These are phyloP conservation scores for Xylaria intraflava DNA, from an alignment of 495 filamentous ascomycete genomes.

Conservation along the genomic window DNA sequence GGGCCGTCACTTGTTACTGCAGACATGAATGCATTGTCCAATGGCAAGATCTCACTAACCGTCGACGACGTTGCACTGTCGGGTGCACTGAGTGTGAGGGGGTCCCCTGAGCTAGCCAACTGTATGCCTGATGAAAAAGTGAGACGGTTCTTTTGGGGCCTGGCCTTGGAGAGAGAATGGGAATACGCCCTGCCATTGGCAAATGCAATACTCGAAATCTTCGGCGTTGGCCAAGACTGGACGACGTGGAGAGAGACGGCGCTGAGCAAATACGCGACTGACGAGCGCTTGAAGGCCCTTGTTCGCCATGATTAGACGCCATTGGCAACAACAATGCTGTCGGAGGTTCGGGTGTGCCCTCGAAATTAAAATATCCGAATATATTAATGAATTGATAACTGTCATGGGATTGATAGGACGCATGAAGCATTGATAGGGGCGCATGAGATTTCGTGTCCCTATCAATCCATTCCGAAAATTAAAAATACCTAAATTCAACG, in stretches of 20 bases:
- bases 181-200: conserved; percentile 8
- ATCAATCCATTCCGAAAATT: too few relatives aligned
- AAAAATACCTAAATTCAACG: too few relatives aligned
- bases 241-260: conserved; percentile 6
- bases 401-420: too few relatives aligned
- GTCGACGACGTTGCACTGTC: conserved; percentile 8
- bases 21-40: conserved; percentile 25
- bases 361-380: too few relatives aligned
- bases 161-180: conserved; percentile 9
- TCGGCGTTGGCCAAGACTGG: conserved; percentile 6
- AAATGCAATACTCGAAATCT: conserved; percentile 5
- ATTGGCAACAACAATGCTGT: too few relatives aligned
- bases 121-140: conserved; percentile 7
- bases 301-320: too few relatives aligned
- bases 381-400: too few relatives aligned
- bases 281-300: too few relatives aligned
- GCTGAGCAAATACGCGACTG: neutral
- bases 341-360: too few relatives aligned
- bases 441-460: too few relatives aligned
- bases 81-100: conserved; percentile 2
- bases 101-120: conserved; percentile 7
- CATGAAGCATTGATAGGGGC: too few relatives aligned
- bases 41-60: conserved; percentile 13
- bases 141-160: conserved; percentile 10
- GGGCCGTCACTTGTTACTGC: conserved; percentile 27